These are phyloP conservation scores for Beauveria australis DNA, from an alignment of 2,329 filamentous ascomycete genomes.

Conservation along the genomic window DNA sequence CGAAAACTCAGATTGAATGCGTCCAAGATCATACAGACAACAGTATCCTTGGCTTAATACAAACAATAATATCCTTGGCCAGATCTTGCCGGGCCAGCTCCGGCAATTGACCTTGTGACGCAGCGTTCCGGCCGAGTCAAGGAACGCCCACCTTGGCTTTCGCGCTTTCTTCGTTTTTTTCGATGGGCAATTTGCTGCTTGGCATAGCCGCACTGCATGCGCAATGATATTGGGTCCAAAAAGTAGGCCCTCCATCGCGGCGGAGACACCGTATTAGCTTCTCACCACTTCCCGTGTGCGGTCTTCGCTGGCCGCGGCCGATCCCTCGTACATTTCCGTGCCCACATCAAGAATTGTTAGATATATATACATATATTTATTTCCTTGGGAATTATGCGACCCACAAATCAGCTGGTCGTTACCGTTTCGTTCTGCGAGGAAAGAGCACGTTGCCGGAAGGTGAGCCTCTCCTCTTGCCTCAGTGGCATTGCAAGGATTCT, in stretches of 20 bases:
- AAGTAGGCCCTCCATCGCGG: background rate
- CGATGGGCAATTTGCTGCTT: background rate
- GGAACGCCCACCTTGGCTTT: background rate
- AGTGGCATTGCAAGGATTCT: background rate
- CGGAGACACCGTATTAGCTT: background rate
- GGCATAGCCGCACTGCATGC: background rate
- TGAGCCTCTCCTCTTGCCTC: background rate
- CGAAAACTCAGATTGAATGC: too few relatives aligned
- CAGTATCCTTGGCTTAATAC: too few relatives aligned
- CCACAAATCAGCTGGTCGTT: background rate
- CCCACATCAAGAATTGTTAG: background rate
- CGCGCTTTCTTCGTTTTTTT: background rate
- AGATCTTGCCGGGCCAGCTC: background rate
- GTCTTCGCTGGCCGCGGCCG: background rate
- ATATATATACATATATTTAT: background rate
- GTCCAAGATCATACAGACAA: too few relatives aligned
- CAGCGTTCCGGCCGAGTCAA: background rate
- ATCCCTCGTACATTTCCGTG: background rate
- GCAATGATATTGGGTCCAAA: background rate
- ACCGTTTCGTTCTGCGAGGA: background rate
- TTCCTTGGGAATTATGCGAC: background rate
- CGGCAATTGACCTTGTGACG: background rate
- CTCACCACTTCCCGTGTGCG: background rate
- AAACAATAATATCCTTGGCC: too few relatives aligned
- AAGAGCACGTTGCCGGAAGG: background rate